Conservation (phyloP, 148 eudicot species). For the Hydrangea macrophylla region DNA sequence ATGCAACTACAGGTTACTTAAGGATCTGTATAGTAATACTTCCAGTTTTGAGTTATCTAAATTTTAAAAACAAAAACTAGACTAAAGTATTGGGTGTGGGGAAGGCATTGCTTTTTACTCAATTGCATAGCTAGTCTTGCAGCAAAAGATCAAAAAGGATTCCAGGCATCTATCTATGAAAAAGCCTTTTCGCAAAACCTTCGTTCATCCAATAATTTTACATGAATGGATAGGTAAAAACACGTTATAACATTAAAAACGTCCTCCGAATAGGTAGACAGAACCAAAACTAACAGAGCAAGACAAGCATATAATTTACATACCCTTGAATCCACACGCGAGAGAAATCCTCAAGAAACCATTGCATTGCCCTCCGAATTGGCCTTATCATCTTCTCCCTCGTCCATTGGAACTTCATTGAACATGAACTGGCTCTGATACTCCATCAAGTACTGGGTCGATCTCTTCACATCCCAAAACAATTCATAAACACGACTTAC, state of each 20-base stretch:
- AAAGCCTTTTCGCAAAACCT: no score
- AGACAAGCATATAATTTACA: neutral
- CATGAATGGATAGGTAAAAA: no score
- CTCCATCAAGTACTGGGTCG: constrained; percentile 94
- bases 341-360: constrained; percentile 25
- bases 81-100: no score
- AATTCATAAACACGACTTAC: constrained; percentile 75
- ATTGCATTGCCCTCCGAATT: no score
- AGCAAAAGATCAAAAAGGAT: no score
- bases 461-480: constrained; percentile 91
- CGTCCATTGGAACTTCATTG: constrained; percentile 55
- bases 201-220: neutral
- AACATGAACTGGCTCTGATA: constrained; percentile 93
- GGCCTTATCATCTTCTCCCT: constrained; percentile 42
- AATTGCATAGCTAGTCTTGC: no score
- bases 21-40: no score
- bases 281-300: neutral
- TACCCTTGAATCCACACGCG: neutral
- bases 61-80: no score
- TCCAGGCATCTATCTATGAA: no score
- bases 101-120: no score
- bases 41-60: no score
- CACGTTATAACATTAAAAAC: neutral
- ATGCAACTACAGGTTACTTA: no score
- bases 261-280: neutral